Evolutionary conservation across 768 basidiomycete species (phyloP).

Genomic region (Suillus occidentalis): DNA sequence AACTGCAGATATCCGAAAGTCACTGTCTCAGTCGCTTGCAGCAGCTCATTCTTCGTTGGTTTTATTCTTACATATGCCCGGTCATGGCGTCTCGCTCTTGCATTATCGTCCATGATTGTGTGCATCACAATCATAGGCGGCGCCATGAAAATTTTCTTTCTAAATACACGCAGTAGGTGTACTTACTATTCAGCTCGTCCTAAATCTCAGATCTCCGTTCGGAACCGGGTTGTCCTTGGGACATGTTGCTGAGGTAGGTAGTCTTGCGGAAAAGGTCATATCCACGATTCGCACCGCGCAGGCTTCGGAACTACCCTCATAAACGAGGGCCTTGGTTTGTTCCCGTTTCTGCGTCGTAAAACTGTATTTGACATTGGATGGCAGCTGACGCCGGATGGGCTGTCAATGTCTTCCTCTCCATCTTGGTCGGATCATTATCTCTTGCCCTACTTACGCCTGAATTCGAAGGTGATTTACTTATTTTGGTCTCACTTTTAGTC

Average conservation of each 20-base stretch:
- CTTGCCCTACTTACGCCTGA: conserved; percentile 54
- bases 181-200: neutral
- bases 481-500: neutral
- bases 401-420: conserved; percentile 51
- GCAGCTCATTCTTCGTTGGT: conserved; percentile 48
- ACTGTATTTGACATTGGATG: neutral
- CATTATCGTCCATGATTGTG: conserved; percentile 48
- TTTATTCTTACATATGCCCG: conserved; percentile 42
- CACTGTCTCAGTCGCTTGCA: conserved; percentile 35
- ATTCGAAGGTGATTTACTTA: conserved; percentile 32
- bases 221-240: conserved; percentile 36
- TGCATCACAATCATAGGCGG: conserved; percentile 48
- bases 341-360: neutral
- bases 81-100: conserved; percentile 50
- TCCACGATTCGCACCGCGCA: conserved; percentile 55
- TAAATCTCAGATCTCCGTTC: neutral
- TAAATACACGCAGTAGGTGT: conserved; percentile 27
- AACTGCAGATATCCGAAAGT: conserved; percentile 57
- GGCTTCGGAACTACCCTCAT: conserved; percentile 55
- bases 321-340: conserved; percentile 28
- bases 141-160: conserved; percentile 39
- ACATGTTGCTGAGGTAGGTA: conserved; percentile 45
- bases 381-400: conserved; percentile 43
- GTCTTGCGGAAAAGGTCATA: conserved; percentile 61
- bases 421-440: conserved; percentile 58